These are phyloP conservation scores for Ascochyta clinopodiicola DNA, from an alignment of 2,329 filamentous ascomycete species.

Conservation along the genomic window DNA sequence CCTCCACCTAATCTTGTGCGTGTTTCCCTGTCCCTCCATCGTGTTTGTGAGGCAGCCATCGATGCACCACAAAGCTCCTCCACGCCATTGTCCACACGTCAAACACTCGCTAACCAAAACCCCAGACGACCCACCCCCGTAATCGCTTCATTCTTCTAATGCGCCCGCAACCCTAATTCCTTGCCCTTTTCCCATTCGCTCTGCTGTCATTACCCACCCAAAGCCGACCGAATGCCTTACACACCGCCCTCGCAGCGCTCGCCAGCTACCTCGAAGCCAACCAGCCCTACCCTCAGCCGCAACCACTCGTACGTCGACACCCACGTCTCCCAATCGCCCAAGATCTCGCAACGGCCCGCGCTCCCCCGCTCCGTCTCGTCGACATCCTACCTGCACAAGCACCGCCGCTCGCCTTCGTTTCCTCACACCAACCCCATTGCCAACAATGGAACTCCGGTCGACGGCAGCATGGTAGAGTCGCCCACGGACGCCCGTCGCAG, in stretches of 20 bases:
- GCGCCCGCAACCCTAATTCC: slow-evolving; percentile 48
- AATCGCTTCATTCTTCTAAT: slow-evolving; percentile 51
- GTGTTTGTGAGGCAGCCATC: too few relatives aligned
- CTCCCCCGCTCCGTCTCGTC: slow-evolving; percentile 65
- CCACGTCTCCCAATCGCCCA: slow-evolving; percentile 43
- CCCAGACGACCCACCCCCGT: slow-evolving; percentile 27
- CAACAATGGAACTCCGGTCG: slow-evolving; percentile 37
- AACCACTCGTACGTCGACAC: slow-evolving; percentile 59
- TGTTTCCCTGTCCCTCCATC: slow-evolving; percentile 2
- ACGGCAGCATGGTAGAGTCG: slow-evolving; percentile 25
- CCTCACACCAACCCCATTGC: slow-evolving; percentile 38
- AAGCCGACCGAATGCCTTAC: slow-evolving; percentile 76
- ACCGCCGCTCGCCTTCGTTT: slow-evolving; percentile 64
- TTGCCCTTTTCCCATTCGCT: slow-evolving; percentile 39
- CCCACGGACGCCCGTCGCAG: slow-evolving; percentile 28
- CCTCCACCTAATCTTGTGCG: slow-evolving; percentile 31
- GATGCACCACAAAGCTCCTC: not conserved
- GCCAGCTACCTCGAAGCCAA: slow-evolving; percentile 62
- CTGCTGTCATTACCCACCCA: slow-evolving; percentile 35
- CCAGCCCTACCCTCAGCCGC: slow-evolving; percentile 58
- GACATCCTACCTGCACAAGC: slow-evolving; percentile 66
- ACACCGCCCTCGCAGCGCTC: slow-evolving; percentile 76
- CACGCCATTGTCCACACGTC: not conserved
- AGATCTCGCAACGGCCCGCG: slow-evolving; percentile 50
- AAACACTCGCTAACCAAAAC: slow-evolving; percentile 21